Percentiles rank a stretch among this genome's conserved stretches.
These are phyloP conservation scores for Silene conica DNA, from an alignment of 148 eudicot species.

Conservation along the genomic window DNA sequence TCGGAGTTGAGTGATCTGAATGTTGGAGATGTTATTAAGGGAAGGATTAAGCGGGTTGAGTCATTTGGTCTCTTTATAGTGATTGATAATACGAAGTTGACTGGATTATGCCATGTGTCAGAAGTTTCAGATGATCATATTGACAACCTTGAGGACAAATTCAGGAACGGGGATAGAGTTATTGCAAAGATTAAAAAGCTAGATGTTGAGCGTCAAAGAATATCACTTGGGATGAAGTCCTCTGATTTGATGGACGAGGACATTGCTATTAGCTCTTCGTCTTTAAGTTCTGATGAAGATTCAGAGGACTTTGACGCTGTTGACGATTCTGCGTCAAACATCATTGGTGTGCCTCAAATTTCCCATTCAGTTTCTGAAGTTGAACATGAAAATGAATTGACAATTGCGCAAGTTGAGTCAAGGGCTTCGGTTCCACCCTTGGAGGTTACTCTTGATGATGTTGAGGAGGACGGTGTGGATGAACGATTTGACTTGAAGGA, in stretches of 20 bases:
- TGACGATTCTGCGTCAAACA: conserved; percentile 16
- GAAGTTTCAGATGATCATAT: conserved; percentile 78
- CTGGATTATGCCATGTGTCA: conserved; percentile 86
- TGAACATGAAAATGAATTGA: conserved; percentile 35
- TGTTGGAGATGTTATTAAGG: conserved; percentile 65
- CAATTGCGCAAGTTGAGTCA: conserved; percentile 59
- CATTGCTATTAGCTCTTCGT: conserved; percentile 24
- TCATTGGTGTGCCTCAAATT: conserved; percentile 16
- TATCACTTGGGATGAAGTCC: conserved; percentile 84
- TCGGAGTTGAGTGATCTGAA: conserved; percentile 36
- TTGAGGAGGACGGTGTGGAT: conserved; percentile 39
- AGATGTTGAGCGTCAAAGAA: conserved; percentile 65
- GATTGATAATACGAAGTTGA: conserved; percentile 59
- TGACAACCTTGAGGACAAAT: conserved; percentile 51
- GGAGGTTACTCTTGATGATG: conserved; percentile 74
- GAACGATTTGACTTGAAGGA: conserved; percentile 20
- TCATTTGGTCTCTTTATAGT: conserved; percentile 75
- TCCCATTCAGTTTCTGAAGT: conserved; percentile 19
- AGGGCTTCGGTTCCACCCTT: conserved; percentile 78
- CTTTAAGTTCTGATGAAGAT: conserved; percentile 28
- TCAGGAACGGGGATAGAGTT: conserved; percentile 64
- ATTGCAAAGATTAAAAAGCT: conserved; percentile 74
- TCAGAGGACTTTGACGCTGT: conserved; percentile 21
- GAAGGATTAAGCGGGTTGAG: conserved; percentile 74
- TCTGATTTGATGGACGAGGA: conserved; percentile 51